Percentiles rank a stretch among this genome's conserved stretches.
These are phyloP conservation scores for Allantophomopsis cytisporea DNA, from an alignment of 2,329 filamentous ascomycete species.

Conservation along the genomic window DNA sequence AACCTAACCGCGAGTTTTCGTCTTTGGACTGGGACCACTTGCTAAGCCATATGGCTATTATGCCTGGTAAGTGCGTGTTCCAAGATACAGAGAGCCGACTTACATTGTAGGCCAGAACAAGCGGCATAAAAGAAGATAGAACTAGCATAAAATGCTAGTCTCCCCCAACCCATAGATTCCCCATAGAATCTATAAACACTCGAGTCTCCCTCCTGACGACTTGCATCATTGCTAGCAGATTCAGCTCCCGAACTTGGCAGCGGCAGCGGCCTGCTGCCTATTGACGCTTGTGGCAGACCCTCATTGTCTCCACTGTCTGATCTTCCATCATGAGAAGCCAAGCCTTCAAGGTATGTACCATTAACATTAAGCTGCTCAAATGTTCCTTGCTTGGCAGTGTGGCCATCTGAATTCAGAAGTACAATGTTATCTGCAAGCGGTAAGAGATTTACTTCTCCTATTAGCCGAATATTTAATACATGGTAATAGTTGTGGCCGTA, in stretches of 20 bases:
- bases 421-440: conserved; percentile 24
- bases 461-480: not conserved
- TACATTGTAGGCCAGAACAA: conserved; percentile 2
- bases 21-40: conserved; percentile 1
- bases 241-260: too few relatives aligned
- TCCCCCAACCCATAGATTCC: conserved; percentile 9
- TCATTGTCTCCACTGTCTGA: too few relatives aligned
- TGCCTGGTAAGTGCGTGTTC: too few relatives aligned
- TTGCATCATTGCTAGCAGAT: too few relatives aligned
- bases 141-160: conserved; percentile 2
- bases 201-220: conserved; percentile 11
- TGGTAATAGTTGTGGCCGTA: not conserved
- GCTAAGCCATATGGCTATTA: conserved; percentile 1
- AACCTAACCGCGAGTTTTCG: not conserved
- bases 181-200: conserved; percentile 16
- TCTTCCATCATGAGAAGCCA: not conserved
- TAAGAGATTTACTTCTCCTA: conserved; percentile 7
- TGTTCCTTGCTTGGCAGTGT: conserved; percentile 21
- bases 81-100: too few relatives aligned
- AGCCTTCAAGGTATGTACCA: conserved; percentile 20
- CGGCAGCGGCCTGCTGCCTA: too few relatives aligned
- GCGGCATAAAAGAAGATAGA: conserved; percentile 1
- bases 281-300: too few relatives aligned
- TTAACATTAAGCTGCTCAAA: conserved; percentile 19
- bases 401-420: conserved; percentile 18